A percentile compares a stretch with the other conserved stretches of the same genome.
These are phyloP conservation scores for Citrus glauca DNA, from an alignment of 345 rosid species.

Conservation along the genomic window DNA sequence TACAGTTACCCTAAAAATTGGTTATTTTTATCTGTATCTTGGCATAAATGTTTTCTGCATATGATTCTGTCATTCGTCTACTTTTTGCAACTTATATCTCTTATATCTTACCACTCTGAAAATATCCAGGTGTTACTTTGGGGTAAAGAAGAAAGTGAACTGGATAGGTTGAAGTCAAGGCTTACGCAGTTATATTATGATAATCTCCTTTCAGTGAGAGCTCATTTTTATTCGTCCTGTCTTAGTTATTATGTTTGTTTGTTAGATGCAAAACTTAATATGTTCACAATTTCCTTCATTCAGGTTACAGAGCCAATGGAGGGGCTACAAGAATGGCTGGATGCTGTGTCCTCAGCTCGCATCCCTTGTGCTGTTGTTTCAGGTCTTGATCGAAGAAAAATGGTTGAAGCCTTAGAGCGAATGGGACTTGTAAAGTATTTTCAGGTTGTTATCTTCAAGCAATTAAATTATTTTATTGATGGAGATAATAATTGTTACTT, in stretches of 20 bases:
- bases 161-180: conserved; percentile 58
- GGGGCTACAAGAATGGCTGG: conserved; percentile 87
- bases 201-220: conserved; percentile 58
- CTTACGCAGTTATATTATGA: conserved; percentile 66
- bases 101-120: conserved; percentile 10
- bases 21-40: neutral
- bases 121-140: conserved; percentile 65
- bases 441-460: conserved; percentile 45
- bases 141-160: conserved; percentile 56
- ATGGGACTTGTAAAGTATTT: conserved; percentile 82
- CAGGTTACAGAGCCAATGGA: conserved; percentile 71
- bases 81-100: neutral
- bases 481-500: neutral
- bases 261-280: conserved; percentile 2
- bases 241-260: conserved; percentile 2
- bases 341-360: conserved; percentile 68
- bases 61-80: neutral
- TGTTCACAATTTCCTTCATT: conserved; percentile 11
- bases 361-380: conserved; percentile 98
- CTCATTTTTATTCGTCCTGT: conserved; percentile 4
- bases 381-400: conserved; percentile 71
- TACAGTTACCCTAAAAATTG: neutral
- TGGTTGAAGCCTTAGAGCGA: conserved; percentile 65
- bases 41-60: neutral
- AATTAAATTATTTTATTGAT: neutral